These are phyloP conservation scores for Apiospora koreana DNA, from an alignment of 2,329 filamentous ascomycete species.

Conservation along the genomic window DNA sequence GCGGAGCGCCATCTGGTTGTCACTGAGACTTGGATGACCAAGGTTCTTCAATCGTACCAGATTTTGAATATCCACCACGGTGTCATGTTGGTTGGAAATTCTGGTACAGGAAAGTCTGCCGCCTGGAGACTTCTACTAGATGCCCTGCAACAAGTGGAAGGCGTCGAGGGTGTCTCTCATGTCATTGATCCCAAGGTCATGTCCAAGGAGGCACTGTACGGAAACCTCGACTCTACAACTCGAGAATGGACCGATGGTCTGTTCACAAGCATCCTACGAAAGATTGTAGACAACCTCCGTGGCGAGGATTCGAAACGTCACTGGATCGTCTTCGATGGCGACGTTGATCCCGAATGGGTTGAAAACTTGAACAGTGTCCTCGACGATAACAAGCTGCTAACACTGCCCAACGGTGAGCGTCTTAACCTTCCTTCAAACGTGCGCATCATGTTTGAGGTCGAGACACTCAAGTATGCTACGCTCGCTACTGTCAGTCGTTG, in stretches of 20 bases:
- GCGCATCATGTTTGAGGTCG: slow-evolving; percentile 99
- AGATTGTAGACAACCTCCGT: slow-evolving; percentile 98
- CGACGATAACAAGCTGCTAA: slow-evolving; percentile 98
- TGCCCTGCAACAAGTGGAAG: slow-evolving; percentile 87
- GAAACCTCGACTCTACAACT: slow-evolving; percentile 92
- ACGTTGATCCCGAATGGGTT: slow-evolving; percentile 99
- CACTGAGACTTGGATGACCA: slow-evolving; percentile 95
- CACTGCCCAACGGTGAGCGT: slow-evolving; percentile 95
- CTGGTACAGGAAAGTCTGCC: slow-evolving; percentile 94
- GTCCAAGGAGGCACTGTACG: slow-evolving; percentile 97
- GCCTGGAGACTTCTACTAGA: slow-evolving; percentile 93
- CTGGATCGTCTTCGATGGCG: slow-evolving; percentile 99
- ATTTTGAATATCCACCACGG: slow-evolving; percentile 98
- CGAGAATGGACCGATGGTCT: slow-evolving; percentile 98
- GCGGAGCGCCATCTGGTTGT: slow-evolving; percentile 84
- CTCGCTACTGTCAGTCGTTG: slow-evolving; percentile 98
- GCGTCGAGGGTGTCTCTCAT: slow-evolving; percentile 90
- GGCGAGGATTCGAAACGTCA: slow-evolving; percentile 96
- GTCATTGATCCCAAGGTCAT: slow-evolving; percentile 99
- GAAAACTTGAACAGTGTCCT: slow-evolving; percentile 99
- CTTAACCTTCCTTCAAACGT: slow-evolving; percentile 93
- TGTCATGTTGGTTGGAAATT: slow-evolving; percentile 99
- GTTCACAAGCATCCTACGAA: slow-evolving; percentile 95
- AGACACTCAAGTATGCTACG: slow-evolving; percentile 95
- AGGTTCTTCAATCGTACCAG: slow-evolving; percentile 94